A percentile compares a stretch with the other conserved stretches of the same genome.
Evolutionary conservation across 164 flowering plant species (phyloP).

Genomic region (Vitis cinerea): DNA sequence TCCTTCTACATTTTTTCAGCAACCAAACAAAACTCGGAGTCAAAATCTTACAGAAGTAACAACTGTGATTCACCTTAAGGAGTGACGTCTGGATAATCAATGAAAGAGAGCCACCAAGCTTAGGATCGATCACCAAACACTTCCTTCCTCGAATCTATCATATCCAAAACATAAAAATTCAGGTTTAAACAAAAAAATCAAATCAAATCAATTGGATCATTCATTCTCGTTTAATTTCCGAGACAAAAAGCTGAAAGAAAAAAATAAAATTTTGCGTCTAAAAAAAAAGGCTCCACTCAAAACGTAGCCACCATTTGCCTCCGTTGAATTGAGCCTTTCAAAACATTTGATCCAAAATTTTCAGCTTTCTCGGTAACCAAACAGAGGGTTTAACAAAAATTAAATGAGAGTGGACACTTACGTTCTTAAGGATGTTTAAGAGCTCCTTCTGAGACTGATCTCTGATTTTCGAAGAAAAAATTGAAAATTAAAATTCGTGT

Average conservation of each 20-base stretch:
- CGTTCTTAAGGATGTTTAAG: conserved; percentile 68
- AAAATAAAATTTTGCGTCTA: not conserved
- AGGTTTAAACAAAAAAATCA: not conserved
- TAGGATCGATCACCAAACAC: conserved; percentile 84
- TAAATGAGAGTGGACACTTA: conserved; percentile 28
- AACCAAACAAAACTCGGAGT: too few relatives aligned
- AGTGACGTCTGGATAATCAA: conserved; percentile 67
- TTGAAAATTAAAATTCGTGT: not conserved
- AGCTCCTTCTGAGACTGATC: conserved; percentile 93
- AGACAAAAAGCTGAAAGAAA: not conserved
- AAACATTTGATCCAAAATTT: too few relatives aligned
- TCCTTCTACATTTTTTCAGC: too few relatives aligned
- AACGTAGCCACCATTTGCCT: too few relatives aligned
- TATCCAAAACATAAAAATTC: not conserved
- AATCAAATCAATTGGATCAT: not conserved
- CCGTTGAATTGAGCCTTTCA: too few relatives aligned
- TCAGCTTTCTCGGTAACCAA: not conserved
- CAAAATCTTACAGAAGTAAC: not conserved
- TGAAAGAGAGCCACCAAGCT: conserved; percentile 88
- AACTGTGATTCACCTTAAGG: conserved; percentile 50
- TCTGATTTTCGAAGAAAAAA: conserved; percentile 29
- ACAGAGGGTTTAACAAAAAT: not conserved
- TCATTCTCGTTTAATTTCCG: not conserved
- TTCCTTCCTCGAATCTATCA: conserved; percentile 81
- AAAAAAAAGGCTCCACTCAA: too few relatives aligned